Percentiles rank a stretch among this genome's conserved stretches.
These are phyloP conservation scores for Beauveria asiatica DNA, from an alignment of 2,329 filamentous ascomycete species.

Conservation along the genomic window DNA sequence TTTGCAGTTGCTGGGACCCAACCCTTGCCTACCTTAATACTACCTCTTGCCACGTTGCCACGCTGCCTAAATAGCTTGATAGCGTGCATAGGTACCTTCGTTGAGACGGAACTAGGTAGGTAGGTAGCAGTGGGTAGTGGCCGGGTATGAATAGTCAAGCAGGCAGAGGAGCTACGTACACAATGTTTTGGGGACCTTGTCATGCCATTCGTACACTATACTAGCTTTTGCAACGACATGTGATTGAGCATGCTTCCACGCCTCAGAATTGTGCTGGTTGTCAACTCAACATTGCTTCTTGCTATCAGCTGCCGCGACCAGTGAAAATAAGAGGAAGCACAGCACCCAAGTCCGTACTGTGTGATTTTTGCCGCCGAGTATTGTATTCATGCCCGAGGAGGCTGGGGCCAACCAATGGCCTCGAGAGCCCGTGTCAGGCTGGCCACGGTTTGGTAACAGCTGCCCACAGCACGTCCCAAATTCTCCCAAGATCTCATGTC, in stretches of 20 bases:
- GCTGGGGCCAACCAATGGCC: not conserved
- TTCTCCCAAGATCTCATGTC: not conserved
- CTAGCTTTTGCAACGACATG: not conserved
- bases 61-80: too few species aligned
- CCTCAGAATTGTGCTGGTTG: not conserved
- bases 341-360: not conserved
- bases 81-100: not conserved
- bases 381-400: not conserved
- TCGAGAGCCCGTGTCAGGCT: not conserved
- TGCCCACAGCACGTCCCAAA: not conserved
- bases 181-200: not conserved
- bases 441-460: not conserved
- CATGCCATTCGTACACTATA: conserved; percentile 1
- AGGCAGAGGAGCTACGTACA: not conserved
- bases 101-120: not conserved
- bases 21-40: not conserved
- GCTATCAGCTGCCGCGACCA: not conserved
- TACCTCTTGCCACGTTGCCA: too few species aligned
- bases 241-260: not conserved
- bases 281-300: not conserved
- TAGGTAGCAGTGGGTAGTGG: not conserved
- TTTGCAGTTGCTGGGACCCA: conserved; percentile 5
- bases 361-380: not conserved
- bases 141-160: not conserved
- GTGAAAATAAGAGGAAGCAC: not conserved